These are phyloP conservation scores for Fusarium coicis DNA, from an alignment of 2,329 filamentous ascomycete species.

Conservation along the genomic window DNA sequence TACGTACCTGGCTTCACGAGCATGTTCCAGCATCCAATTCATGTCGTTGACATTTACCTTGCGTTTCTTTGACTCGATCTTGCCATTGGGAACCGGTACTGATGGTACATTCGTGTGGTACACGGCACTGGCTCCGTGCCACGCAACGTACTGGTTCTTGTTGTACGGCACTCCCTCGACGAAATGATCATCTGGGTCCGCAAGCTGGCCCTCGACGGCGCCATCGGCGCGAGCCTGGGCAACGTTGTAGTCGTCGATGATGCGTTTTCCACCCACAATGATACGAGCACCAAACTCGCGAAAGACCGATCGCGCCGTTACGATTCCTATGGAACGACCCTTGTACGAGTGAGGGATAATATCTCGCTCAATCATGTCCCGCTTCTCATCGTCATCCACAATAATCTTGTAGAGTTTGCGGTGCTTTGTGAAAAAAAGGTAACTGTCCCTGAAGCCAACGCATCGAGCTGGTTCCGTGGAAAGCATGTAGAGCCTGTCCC, in stretches of 20 bases:
- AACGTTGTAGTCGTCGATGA: constrained; percentile 91
- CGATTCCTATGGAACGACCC: constrained; percentile 94
- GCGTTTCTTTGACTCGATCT: constrained; percentile 83
- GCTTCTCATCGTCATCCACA: constrained; percentile 96
- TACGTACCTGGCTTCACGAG: constrained; percentile 83
- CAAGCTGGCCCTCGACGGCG: constrained; percentile 86
- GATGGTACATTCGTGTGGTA: constrained; percentile 87
- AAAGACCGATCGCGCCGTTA: constrained; percentile 96
- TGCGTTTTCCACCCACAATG: constrained; percentile 86
- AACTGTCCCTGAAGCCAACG: constrained; percentile 96
- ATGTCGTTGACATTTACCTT: constrained; percentile 89
- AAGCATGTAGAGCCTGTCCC: constrained; percentile 93
- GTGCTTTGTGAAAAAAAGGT: constrained; percentile 99
- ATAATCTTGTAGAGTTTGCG: constrained; percentile 97
- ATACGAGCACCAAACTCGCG: constrained; percentile 96
- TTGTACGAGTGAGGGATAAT: constrained; percentile 99
- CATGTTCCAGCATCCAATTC: constrained; percentile 98
- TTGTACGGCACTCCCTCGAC: constrained; percentile 90
- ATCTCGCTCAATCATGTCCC: constrained; percentile 92
- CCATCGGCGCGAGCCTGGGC: constrained; percentile 79
- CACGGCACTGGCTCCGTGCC: constrained; percentile 95
- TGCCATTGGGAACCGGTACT: constrained; percentile 79
- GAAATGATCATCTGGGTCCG: constrained; percentile 86
- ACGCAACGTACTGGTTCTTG: constrained; percentile 98
- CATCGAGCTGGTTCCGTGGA: constrained; percentile 97